phyloP scores from a whole-genome alignment of 179 eudicot species.

The Carnegiea gigantea region DNA sequence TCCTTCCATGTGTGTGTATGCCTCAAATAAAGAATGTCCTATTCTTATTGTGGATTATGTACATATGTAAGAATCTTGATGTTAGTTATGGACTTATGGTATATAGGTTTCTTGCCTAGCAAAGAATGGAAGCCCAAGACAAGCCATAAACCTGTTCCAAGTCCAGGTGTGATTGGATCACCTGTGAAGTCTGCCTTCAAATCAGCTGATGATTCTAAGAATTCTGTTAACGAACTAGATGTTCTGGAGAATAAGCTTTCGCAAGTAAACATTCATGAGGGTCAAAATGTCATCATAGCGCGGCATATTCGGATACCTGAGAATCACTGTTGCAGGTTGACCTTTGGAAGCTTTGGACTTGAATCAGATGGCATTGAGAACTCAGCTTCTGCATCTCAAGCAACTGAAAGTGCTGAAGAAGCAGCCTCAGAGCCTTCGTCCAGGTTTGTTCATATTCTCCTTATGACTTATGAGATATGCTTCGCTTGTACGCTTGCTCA shows the following conservation, averaged over 20 bases:
- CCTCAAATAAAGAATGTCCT: neutral
- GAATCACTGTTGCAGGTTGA: constrained; percentile 62
- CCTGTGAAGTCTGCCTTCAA: constrained; percentile 57
- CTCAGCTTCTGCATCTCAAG: constrained; percentile 34
- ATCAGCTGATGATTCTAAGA: constrained; percentile 36
- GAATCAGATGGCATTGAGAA: constrained; percentile 41
- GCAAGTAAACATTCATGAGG: constrained; percentile 42
- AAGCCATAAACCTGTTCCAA: constrained; percentile 48
- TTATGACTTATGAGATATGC: neutral
- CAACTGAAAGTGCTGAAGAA: constrained; percentile 44
- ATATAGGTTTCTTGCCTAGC: constrained; percentile 50
- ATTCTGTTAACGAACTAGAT: constrained; percentile 38
- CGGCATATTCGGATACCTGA: constrained; percentile 83
- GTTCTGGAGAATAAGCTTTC: constrained; percentile 52
- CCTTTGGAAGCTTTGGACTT: constrained; percentile 80
- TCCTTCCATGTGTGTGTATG: neutral
- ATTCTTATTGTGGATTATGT: neutral
- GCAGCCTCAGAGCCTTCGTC: constrained; percentile 38
- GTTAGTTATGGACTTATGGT: neutral
- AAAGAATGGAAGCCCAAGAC: constrained; percentile 97
- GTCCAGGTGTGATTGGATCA: constrained; percentile 67
- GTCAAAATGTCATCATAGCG: constrained; percentile 84
- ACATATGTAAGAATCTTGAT: neutral
- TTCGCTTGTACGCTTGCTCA: neutral
- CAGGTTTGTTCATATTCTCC: constrained; percentile 39